phyloP scores from a whole-genome alignment of 495 filamentous ascomycete genomes.

The Daldinia vernicosa region DNA sequence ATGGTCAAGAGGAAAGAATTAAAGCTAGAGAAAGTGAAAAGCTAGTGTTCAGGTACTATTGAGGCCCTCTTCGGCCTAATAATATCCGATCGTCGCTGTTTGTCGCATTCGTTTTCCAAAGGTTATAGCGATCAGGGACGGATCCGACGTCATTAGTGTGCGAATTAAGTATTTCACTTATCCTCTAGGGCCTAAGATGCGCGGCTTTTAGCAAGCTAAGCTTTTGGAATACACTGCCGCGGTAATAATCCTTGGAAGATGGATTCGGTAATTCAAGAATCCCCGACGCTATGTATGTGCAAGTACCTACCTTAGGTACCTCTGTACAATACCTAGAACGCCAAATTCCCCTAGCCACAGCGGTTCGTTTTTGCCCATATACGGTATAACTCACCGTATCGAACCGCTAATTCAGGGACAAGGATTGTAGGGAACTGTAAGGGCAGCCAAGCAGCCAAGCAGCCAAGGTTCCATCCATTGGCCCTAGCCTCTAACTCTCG shows the following conservation, averaged over 20 bases:
- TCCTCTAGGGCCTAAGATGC: background rate
- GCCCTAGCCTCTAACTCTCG: slow-evolving; percentile 24
- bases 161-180: slow-evolving; percentile 13
- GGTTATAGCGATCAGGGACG: slow-evolving; percentile 5
- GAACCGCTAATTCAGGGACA: slow-evolving; percentile 21
- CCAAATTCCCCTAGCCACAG: slow-evolving; percentile 14
- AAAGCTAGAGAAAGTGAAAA: background rate
- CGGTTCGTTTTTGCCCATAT: slow-evolving; percentile 1
- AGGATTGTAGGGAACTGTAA: background rate
- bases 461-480: slow-evolving; percentile 19
- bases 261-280: slow-evolving; percentile 27
- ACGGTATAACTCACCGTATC: slow-evolving; percentile 10
- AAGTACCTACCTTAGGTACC: too few relatives aligned
- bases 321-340: too few relatives aligned
- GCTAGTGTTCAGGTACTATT: background rate
- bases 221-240: slow-evolving; percentile 29
- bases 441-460: background rate
- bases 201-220: background rate
- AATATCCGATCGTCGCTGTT: slow-evolving; percentile 8
- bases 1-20: background rate
- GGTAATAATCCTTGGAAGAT: slow-evolving; percentile 19
- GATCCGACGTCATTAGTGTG: slow-evolving; percentile 25
- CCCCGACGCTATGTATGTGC: slow-evolving; percentile 13
- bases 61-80: slow-evolving; percentile 12
- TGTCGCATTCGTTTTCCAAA: slow-evolving; percentile 13